Evolutionary conservation across 805 yeast genomes (phyloP), one percentile per base, ranked within the genome.

Genomic region (Wickerhamiella parazyma): DNA sequence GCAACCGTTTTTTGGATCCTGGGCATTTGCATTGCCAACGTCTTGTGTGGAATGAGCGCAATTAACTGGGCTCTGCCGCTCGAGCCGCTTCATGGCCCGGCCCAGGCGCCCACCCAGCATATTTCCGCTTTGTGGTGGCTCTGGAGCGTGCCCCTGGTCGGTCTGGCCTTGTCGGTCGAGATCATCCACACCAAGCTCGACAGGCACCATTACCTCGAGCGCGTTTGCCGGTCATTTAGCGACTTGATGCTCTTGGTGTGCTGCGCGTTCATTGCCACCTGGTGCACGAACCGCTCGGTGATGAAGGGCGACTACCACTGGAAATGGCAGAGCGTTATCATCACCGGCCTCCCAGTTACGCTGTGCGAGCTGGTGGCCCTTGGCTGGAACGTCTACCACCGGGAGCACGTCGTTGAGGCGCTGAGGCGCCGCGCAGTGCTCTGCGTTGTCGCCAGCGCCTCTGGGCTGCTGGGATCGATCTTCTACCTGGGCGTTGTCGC

Each of bases 401-500:
- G 21, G 5, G 41, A 14, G 12, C 41, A 28, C 12, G 20, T 24
- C 14, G 25, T 24, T 19, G n/a, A 18, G 14, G 19, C 26, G 9
- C 19, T 36, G 11, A 25, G 35, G 17, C 42, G 39, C n/a, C 24
- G 22, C 11, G 21, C 38, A 16, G 28, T 31, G 14, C 4, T 34
- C 10, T 34, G 22, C 12, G 26, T 42, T 24, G 24, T 29, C 6
- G 10, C 17, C 6, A 44, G 46, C 4, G 51, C 55, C 12, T 47
- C 50, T 10, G 54, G 55, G 19, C 46, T 43, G 34, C 35, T 53
- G 9, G 55, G 56, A 4, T 45, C 49, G 4, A 48, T 50, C 10
- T 51, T 46, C 16, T 54, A 53, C 42, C 47, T 54, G 11, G 55
- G 45, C 1, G 55, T 54, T 6, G 50, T 53, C 4, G 54, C 54